Evolutionary conservation across 371 early-diverging fungal species (phyloP).

Genomic region (Syncephalastrum sp.): DNA sequence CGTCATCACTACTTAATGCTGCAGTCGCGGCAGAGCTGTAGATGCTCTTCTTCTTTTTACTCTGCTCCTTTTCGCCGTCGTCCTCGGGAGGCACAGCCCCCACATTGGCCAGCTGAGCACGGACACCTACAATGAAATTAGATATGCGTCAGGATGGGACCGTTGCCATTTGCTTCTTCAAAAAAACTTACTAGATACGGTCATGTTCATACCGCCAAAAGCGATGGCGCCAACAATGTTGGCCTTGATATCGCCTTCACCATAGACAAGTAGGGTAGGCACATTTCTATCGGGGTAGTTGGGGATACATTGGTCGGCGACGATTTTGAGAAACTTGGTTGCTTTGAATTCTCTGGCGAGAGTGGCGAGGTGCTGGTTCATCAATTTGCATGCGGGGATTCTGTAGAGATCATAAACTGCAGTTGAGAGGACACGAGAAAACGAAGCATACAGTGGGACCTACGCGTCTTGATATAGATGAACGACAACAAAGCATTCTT

Average conservation of each 20-base stretch:
- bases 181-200: slow-evolving; percentile 54
- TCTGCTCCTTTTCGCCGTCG: slow-evolving; percentile 16
- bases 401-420: slow-evolving; percentile 33
- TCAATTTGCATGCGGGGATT: slow-evolving; percentile 77
- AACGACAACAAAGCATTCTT: slow-evolving; percentile 72
- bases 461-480: slow-evolving; percentile 76
- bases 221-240: slow-evolving; percentile 81
- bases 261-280: slow-evolving; percentile 90
- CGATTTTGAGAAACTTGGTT: slow-evolving; percentile 91
- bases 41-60: slow-evolving; percentile 29
- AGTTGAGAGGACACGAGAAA: neutral
- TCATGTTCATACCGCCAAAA: slow-evolving; percentile 83
- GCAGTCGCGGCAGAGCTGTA: slow-evolving; percentile 52
- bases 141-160: neutral
- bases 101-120: slow-evolving; percentile 34
- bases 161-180: neutral
- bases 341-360: slow-evolving; percentile 82
- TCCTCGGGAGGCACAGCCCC: slow-evolving; percentile 49
- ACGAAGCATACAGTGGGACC: slow-evolving; percentile 18
- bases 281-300: slow-evolving; percentile 92
- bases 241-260: slow-evolving; percentile 78
- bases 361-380: slow-evolving; percentile 71
- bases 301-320: slow-evolving; percentile 90
- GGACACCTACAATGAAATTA: slow-evolving; percentile 21
- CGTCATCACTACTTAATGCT: slow-evolving; percentile 62